Base-by-base conservation (phyloP, 139 green algal genomes). In the Micromonas pusilla region DNA sequence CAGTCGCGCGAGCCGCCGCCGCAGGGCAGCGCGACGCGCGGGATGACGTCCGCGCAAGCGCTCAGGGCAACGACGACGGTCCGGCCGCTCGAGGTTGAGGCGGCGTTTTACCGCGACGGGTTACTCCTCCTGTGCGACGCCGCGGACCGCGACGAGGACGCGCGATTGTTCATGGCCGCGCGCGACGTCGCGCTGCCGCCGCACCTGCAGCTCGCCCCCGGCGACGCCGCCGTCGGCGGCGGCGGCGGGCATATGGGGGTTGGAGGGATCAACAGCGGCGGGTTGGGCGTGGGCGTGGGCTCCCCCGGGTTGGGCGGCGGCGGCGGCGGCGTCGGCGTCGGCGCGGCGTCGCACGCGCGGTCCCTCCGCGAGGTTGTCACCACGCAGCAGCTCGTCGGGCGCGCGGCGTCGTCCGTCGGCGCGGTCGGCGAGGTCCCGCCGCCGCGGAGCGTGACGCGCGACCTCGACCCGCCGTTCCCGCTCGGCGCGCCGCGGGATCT, bases 61-160 rank as follows among this genome's bases (percentile, higher is more conserved):
- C 30, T 75, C 5, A 34, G 52, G 1, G 33, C 52, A 34, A 62
- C 68, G 16, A 63, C 68, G 37, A 33, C 68, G 0, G 45, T 57
- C 13, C 34, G 83, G 52, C 72, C 77, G 2, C 75, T 93, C 36
- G 85, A 94, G 68, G 86, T 95, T 20, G 82, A 86, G 33, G 87
- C 83, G 0, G 90, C 86, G 0, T 78, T 80, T 66, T 93, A 92
- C 79, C 78, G 38, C 37, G 53, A 39, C 37, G 68, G 68, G 52
- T n/a, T 83, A 23, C 83, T 96, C 78, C 83, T 96, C 64, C 80
- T 96, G 73, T 88, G 83, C 2, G 88, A 94, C 73, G 78, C 86
- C 2, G 80, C 82, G 0, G 84, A 81, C 5, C 32, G 66, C n/a
- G 84, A 83, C 26, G 79, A 78, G 21, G 78, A 83, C 57, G 83